Conservation (phyloP, 345 rosid species). For the Combretum micranthum region DNA sequence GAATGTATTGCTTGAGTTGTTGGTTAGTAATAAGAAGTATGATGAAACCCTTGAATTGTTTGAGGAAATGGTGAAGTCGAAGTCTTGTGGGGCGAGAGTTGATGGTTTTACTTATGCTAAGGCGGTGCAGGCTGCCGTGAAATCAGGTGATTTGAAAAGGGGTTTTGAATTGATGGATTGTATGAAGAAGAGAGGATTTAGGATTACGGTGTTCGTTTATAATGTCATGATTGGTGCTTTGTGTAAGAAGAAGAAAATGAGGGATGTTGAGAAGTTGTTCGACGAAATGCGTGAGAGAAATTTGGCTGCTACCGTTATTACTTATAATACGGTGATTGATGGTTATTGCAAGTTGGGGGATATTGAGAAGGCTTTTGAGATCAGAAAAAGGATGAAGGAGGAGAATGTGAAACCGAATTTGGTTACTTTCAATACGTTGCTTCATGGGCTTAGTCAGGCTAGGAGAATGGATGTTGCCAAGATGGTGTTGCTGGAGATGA, state of each 20-base stretch:
- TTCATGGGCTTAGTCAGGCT: conserved; percentile 50
- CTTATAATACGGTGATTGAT: conserved; percentile 64
- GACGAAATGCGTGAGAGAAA: conserved; percentile 48
- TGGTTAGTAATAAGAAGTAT: conserved; percentile 32
- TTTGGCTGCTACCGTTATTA: conserved; percentile 34
- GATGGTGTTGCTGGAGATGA: conserved; percentile 52
- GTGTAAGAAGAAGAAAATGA: conserved; percentile 46
- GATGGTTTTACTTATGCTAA: conserved; percentile 53
- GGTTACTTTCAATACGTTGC: conserved; percentile 63
- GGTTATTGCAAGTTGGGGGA: conserved; percentile 65
- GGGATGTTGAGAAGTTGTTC: conserved; percentile 60
- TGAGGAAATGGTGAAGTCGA: conserved; percentile 29
- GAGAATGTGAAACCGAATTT: conserved; percentile 46
- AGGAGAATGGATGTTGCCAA: conserved; percentile 52
- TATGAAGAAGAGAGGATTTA: conserved; percentile 45
- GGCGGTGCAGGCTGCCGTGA: conserved; percentile 69
- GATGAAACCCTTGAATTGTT: conserved; percentile 40
- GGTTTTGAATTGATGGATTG: conserved; percentile 42
- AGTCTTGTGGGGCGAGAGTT: conserved; percentile 32
- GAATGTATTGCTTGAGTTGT: conserved; percentile 32
- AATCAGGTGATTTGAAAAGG: conserved; percentile 43
- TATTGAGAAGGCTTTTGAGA: conserved; percentile 30
- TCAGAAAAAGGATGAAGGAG: conserved; percentile 50
- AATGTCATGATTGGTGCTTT: conserved; percentile 56
- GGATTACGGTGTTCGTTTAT: conserved; percentile 46